Base-by-base conservation (phyloP, 2,329 filamentous ascomycete genomes). In the Trichoderma lentiforme region DNA sequence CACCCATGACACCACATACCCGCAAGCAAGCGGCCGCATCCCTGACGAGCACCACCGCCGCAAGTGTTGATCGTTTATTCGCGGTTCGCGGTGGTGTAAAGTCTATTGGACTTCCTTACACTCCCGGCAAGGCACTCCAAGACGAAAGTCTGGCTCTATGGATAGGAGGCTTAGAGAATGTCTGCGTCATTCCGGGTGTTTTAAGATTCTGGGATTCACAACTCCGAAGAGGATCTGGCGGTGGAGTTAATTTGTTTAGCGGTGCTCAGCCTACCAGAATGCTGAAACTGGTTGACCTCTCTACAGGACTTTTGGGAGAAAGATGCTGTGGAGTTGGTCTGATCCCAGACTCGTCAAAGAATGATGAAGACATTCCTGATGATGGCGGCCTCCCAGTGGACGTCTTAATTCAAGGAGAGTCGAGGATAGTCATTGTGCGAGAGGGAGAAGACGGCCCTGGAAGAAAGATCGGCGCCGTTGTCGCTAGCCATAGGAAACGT, bases 1-100 rank as follows among this genome's bases (percentile, higher is more conserved):
- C 87, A 11, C 89, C 89, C 11, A 89, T 91, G 88, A 91, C 89
- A 1, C 89, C 89, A 0, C 88, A 89, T 73, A 88, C 87, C 11
- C 83, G 89, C 51, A 85, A 85, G 51, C 86, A 88, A 72, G 86
- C 84, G 5, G 81, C 87, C 4, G 81, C 83, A 12, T 83, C 83
- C 1, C 78, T 84, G 53, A 81, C 83, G 5, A 32, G 28, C n/a
- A 28, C 60, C 34, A 80, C 84, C 18, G 80, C 79, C 0, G 78
- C 82, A 7, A 84, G 85, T 0, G 81, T 85, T 6, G 87, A 89
- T 73, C 85, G 86, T 4, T 81, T 90, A 2, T 83, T 85, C 5
- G 79, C 84, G 1, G 83, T 89, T 4, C 83, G 81, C 26, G 88
- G 88, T 51, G 87, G 88, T 14, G 82, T 90, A n/a, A 79, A 81